A percentile compares a stretch with the other conserved stretches of the same genome.
phyloP scores from a whole-genome alignment of 2,329 filamentous ascomycete genomes.

The Ramularia collo-cygni region DNA sequence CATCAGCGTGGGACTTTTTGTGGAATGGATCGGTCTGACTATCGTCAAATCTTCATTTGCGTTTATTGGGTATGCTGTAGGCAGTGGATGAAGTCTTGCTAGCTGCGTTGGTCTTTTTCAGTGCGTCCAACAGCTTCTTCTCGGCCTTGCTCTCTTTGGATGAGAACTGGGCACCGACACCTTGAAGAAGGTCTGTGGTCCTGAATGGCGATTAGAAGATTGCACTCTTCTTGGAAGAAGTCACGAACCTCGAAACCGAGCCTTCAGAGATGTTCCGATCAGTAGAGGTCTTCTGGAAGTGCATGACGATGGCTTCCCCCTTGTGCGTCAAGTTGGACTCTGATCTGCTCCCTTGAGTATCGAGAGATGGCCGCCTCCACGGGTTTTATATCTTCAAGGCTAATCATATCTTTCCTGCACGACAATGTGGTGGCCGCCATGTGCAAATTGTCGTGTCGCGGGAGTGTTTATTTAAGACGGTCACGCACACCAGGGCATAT shows the following conservation, averaged over 20 bases:
- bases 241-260: not conserved
- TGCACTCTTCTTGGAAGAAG: not conserved
- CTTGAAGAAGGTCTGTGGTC: slow-evolving; percentile 1
- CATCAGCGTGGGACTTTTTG: no score
- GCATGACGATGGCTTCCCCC: not conserved
- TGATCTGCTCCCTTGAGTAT: no score
- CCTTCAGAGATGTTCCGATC: not conserved
- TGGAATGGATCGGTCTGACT: no score
- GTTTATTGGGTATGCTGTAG: no score
- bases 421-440: not conserved
- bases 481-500: no score
- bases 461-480: no score
- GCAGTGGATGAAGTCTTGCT: not conserved
- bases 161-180: slow-evolving; percentile 1
- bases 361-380: not conserved
- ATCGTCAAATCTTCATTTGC: no score
- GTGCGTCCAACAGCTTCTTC: not conserved
- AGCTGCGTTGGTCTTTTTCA: not conserved
- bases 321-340: not conserved
- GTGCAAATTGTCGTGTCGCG: no score
- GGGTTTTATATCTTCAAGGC: not conserved
- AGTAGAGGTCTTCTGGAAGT: not conserved
- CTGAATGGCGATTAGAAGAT: not conserved
- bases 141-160: not conserved
- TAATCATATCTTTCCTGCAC: not conserved